Conservation (phyloP, 208 protist genomes). For the Trypanosoma caninum region DNA sequence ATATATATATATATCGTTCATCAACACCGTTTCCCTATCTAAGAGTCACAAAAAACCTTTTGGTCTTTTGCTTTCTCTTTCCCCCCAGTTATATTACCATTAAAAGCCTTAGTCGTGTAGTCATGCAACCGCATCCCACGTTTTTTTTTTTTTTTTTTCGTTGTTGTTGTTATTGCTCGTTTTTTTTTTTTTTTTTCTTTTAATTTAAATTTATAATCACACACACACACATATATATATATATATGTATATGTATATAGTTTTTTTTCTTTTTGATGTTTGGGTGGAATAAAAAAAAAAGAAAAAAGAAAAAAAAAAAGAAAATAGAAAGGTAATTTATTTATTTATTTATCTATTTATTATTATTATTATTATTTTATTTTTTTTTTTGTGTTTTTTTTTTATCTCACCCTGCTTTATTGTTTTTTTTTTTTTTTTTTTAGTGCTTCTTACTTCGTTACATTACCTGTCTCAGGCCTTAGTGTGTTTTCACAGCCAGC, state of each 20-base stretch:
- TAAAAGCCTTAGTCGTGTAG: not conserved
- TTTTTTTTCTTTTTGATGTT: conserved; percentile 8
- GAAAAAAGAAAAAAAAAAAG: too few relatives aligned
- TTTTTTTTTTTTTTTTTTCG: conserved; percentile 6
- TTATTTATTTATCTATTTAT: too few relatives aligned
- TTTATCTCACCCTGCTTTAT: not conserved
- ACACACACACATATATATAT: conserved; percentile 3
- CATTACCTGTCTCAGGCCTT: too few relatives aligned
- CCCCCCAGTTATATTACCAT: not conserved
- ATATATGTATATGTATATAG: not conserved
- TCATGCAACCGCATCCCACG: not conserved
- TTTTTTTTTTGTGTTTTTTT: not conserved
- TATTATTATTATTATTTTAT: conserved; percentile 2
- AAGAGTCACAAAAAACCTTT: not conserved
- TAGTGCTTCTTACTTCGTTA: conserved; percentile 1
- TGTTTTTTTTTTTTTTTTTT: conserved; percentile 11
- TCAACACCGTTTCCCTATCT: too few relatives aligned
- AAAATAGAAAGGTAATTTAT: too few relatives aligned
- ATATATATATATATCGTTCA: too few relatives aligned
- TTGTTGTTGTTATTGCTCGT: not conserved
- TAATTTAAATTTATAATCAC: not conserved
- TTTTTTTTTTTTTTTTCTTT: conserved; percentile 12
- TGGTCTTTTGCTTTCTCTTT: conserved; percentile 1
- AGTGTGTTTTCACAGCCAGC: not conserved
- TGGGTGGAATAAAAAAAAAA: too few relatives aligned